Evolutionary conservation across 768 basidiomycete species (phyloP).

Genomic region (Leccinum uliginosum): DNA sequence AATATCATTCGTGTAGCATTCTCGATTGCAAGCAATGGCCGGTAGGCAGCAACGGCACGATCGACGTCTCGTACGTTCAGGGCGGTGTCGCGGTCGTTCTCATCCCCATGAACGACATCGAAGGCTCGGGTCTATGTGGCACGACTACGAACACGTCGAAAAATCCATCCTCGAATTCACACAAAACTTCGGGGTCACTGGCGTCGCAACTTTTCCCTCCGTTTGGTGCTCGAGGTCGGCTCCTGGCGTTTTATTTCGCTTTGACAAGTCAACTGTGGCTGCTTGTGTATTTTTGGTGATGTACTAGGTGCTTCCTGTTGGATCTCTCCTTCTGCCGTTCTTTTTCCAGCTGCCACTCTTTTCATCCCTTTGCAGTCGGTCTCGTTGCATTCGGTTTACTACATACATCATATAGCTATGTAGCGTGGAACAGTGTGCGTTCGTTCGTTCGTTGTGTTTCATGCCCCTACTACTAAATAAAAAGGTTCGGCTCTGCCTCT

Average conservation of each 20-base stretch:
- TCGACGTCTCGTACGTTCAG: constrained; percentile 57
- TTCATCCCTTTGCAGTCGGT: background rate
- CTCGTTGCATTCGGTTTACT: background rate
- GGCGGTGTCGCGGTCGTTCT: constrained; percentile 51
- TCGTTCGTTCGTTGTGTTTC: no score
- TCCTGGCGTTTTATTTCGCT: background rate
- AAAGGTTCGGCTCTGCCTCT: no score
- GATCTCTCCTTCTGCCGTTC: background rate
- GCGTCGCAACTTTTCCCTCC: background rate
- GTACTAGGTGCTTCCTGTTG: background rate
- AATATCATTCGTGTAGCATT: constrained; percentile 36
- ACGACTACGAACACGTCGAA: background rate
- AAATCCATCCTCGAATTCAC: no score
- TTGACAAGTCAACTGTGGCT: no score
- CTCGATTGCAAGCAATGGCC: constrained; percentile 64
- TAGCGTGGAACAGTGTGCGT: background rate
- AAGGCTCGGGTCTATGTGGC: constrained; percentile 38
- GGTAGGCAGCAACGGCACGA: constrained; percentile 59
- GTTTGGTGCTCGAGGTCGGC: background rate
- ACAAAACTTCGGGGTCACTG: background rate
- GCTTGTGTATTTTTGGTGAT: background rate
- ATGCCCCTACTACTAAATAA: no score
- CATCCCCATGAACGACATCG: constrained; percentile 31
- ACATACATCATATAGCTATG: background rate
- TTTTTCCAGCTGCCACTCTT: background rate